These are phyloP conservation scores for Yamadazyma dendronema DNA, from an alignment of 1,139 yeast genomes.

Conservation along the genomic window DNA sequence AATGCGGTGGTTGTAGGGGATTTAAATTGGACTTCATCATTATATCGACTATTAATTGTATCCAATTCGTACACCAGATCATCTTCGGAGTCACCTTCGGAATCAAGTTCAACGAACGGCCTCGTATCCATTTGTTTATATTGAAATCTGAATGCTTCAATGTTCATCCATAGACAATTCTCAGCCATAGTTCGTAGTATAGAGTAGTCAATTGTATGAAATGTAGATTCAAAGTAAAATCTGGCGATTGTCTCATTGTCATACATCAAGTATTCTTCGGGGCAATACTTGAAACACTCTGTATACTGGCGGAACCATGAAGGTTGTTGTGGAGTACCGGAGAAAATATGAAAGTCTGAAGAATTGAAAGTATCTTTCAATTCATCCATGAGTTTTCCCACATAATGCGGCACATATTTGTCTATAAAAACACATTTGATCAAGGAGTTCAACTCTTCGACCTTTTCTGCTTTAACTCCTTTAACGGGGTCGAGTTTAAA, in stretches of 20 bases:
- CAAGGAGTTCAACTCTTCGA: not conserved
- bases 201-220: no score
- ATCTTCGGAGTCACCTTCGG: not conserved
- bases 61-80: not conserved
- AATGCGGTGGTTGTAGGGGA: not conserved
- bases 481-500: slow-evolving; percentile 3
- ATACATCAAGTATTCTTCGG: slow-evolving; percentile 9
- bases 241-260: slow-evolving; percentile 8
- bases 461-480: slow-evolving; percentile 1
- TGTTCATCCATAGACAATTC: not conserved
- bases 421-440: slow-evolving; percentile 4
- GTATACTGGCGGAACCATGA: slow-evolving; percentile 9
- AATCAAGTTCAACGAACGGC: not conserved
- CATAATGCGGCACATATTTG: slow-evolving; percentile 3
- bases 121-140: not conserved
- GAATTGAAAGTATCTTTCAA: slow-evolving; percentile 2
- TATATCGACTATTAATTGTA: slow-evolving; percentile 1
- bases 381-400: slow-evolving; percentile 6
- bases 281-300: slow-evolving; percentile 13
- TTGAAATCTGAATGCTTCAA: not conserved
- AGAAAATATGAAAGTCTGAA: not conserved
- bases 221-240: not conserved
- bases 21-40: not conserved
- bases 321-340: slow-evolving; percentile 7
- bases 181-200: not conserved